A percentile compares a stretch with the other conserved stretches of the same genome.
These are phyloP conservation scores for Trichoderma arundinaceum DNA, from an alignment of 2,329 filamentous ascomycete genomes.

Conservation along the genomic window DNA sequence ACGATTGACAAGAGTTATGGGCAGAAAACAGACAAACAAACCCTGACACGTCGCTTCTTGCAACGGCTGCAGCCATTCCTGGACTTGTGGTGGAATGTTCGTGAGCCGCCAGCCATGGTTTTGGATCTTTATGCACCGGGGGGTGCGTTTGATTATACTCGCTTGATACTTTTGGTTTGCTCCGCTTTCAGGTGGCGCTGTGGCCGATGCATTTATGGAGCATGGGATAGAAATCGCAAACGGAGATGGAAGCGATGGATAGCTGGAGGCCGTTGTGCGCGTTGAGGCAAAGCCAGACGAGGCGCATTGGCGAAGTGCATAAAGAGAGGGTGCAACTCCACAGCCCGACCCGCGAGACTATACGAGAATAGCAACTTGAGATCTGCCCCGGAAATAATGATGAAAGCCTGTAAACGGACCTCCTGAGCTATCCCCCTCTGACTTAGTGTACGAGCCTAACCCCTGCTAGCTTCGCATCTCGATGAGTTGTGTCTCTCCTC, in stretches of 20 bases:
- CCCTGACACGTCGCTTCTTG: conserved; percentile 27
- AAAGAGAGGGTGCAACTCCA: conserved; percentile 8
- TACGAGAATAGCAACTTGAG: conserved; percentile 13
- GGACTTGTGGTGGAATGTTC: conserved; percentile 24
- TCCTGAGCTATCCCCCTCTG: conserved; percentile 9
- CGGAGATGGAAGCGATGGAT: neutral
- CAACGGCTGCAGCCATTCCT: conserved; percentile 23
- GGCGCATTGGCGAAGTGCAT: conserved; percentile 3
- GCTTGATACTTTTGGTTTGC: neutral
- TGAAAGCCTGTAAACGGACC: neutral
- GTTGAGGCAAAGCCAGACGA: conserved; percentile 4
- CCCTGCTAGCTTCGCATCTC: conserved; percentile 1
- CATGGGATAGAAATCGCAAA: conserved; percentile 5
- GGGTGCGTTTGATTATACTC: conserved; percentile 1
- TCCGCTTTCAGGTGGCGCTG: conserved; percentile 14
- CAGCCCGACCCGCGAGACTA: conserved; percentile 1
- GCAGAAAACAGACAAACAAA: neutral
- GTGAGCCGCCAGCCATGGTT: conserved; percentile 13
- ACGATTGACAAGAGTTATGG: neutral
- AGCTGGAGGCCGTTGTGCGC: conserved; percentile 17
- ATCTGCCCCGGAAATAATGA: neutral
- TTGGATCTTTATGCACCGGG: neutral
- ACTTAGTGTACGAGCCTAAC: conserved; percentile 26
- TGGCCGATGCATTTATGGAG: conserved; percentile 14
- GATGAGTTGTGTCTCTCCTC: neutral